Percentiles rank a stretch among this genome's conserved stretches.
Conservation (phyloP, 306 rosid species). For the Phaseolus lunatus region DNA sequence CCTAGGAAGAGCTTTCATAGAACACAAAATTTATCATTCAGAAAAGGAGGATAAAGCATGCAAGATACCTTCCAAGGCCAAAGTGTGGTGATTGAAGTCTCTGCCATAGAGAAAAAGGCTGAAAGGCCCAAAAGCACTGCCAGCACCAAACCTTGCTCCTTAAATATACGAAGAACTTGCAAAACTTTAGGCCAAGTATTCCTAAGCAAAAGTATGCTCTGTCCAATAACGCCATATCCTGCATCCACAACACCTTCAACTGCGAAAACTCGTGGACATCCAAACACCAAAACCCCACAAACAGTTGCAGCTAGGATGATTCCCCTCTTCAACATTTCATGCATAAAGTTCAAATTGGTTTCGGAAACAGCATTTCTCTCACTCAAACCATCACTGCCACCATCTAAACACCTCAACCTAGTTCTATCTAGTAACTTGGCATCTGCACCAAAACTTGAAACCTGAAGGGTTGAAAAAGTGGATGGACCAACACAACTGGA, state of each 20-base stretch:
- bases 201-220: constrained; percentile 72
- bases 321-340: constrained; percentile 61
- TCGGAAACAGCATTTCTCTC: constrained; percentile 47
- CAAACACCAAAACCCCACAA: constrained; percentile 71
- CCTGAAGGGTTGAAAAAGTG: constrained; percentile 34
- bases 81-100: constrained; percentile 95
- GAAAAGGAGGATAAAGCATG: constrained; percentile 6
- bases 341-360: constrained; percentile 49
- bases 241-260: constrained; percentile 71
- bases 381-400: constrained; percentile 44
- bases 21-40: constrained; percentile 28
- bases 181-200: constrained; percentile 85
- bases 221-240: constrained; percentile 74
- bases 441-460: constrained; percentile 33
- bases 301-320: constrained; percentile 71
- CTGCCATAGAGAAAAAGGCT: constrained; percentile 98
- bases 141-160: constrained; percentile 91
- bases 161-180: constrained; percentile 75
- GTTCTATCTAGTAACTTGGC: constrained; percentile 43
- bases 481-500: constrained; percentile 45
- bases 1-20: constrained; percentile 3
- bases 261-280: constrained; percentile 70
- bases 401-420: constrained; percentile 53
- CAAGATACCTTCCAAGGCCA: constrained; percentile 99
- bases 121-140: constrained; percentile 91